Conservation (phyloP, 441 rosid genomes). For the Geranium incanum region DNA sequence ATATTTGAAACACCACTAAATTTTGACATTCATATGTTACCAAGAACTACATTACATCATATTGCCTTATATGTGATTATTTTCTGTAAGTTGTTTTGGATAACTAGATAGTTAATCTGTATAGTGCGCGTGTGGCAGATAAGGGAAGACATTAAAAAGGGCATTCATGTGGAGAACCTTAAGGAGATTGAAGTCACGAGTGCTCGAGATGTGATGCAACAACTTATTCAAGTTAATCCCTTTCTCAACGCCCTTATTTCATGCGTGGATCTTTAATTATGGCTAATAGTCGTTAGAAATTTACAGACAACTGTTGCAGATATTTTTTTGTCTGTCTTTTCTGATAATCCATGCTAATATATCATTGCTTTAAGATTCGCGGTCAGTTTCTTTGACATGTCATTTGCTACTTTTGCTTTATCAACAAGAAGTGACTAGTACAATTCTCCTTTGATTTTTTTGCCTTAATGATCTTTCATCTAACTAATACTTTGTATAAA, state of each 20-base stretch:
- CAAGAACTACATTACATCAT: background rate
- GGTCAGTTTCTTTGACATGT: background rate
- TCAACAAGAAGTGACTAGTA: background rate
- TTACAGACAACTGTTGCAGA: background rate
- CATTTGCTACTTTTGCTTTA: background rate
- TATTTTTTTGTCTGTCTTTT: background rate
- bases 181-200: conserved; percentile 85
- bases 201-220: conserved; percentile 88
- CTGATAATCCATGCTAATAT: background rate
- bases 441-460: background rate
- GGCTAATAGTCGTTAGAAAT: background rate
- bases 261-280: background rate
- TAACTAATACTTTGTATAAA: background rate
- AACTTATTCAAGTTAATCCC: conserved; percentile 59
- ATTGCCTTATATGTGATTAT: background rate
- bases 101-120: background rate
- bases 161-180: conserved; percentile 83
- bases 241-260: conserved; percentile 8
- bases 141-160: conserved; percentile 90
- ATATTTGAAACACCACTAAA: background rate
- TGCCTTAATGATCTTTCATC: background rate
- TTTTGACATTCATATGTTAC: background rate
- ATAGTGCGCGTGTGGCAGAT: conserved; percentile 38
- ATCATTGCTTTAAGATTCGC: background rate
- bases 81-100: background rate